Evolutionary conservation across 352 stramenopile species (phyloP).

Genomic region (Pythium phragmiticola): DNA sequence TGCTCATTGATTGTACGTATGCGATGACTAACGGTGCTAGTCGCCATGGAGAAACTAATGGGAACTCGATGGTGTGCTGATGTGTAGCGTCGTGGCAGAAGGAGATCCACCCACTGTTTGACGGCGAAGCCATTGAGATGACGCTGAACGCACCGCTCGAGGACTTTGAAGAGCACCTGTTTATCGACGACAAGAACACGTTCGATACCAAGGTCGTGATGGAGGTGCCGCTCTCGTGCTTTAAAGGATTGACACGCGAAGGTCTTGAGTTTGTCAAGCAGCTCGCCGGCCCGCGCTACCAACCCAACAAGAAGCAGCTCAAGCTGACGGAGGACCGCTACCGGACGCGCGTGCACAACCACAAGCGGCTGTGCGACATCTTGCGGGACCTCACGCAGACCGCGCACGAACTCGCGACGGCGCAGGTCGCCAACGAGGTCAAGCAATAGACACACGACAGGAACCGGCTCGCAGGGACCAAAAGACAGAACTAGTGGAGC

Average conservation of each 20-base stretch:
- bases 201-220: slow-evolving; percentile 81
- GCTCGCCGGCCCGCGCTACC: slow-evolving; percentile 72
- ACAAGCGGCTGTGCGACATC: slow-evolving; percentile 85
- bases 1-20: slow-evolving; percentile 58
- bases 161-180: slow-evolving; percentile 81
- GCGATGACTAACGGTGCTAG: background rate
- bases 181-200: slow-evolving; percentile 77
- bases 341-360: slow-evolving; percentile 74
- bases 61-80: background rate
- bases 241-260: slow-evolving; percentile 50
- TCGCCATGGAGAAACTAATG: background rate
- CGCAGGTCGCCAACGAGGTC: slow-evolving; percentile 12
- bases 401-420: slow-evolving; percentile 56
- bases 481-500: no score
- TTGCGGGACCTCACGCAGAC: slow-evolving; percentile 73
- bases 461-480: no score
- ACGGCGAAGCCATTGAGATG: slow-evolving; percentile 65
- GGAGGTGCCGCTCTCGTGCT: slow-evolving; percentile 71
- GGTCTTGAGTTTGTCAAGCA: slow-evolving; percentile 59
- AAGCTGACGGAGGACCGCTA: slow-evolving; percentile 84
- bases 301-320: slow-evolving; percentile 74
- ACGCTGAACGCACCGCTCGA: slow-evolving; percentile 76
- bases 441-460: slow-evolving; percentile 10
- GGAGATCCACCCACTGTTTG: slow-evolving; percentile 76
- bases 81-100: slow-evolving; percentile 64